phyloP scores from a whole-genome alignment of 1,284 basidiomycete species.

The Heterobasidion annosum region DNA sequence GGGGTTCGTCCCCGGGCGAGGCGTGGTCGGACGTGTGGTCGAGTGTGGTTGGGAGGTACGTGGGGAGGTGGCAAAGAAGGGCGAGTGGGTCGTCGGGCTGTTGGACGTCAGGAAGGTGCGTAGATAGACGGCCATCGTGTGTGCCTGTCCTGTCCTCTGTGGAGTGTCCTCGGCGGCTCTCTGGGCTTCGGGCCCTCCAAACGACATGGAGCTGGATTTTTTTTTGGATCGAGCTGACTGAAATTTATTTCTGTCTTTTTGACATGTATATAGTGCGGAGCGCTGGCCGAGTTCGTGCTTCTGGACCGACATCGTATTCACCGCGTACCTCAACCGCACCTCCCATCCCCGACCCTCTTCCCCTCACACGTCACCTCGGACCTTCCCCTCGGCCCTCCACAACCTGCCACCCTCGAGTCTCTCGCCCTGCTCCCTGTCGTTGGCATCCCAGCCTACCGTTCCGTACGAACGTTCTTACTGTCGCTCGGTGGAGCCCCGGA shows the following conservation, averaged over 20 bases:
- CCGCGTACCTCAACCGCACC: conserved; percentile 52
- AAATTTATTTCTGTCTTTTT: not conserved
- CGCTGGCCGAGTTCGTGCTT: conserved; percentile 75
- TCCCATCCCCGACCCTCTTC: conserved; percentile 15
- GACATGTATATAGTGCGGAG: conserved; percentile 50
- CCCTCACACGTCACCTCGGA: conserved; percentile 5
- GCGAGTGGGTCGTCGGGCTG: conserved; percentile 80
- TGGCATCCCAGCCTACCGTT: conserved; percentile 72
- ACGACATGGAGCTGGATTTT: not conserved
- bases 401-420: conserved; percentile 43
- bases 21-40: conserved; percentile 73
- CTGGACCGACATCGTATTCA: conserved; percentile 73
- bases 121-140: too few relatives aligned
- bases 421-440: conserved; percentile 71
- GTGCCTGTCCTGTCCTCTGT: conserved; percentile 9
- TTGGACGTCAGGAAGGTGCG: conserved; percentile 70
- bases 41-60: conserved; percentile 76
- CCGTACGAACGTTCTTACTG: conserved; percentile 48
- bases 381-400: conserved; percentile 3
- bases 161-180: not conserved
- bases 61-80: conserved; percentile 51
- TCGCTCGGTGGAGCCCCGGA: conserved; percentile 4
- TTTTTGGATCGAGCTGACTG: not conserved
- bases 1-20: conserved; percentile 75
- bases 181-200: not conserved